Evolutionary conservation across 2,329 filamentous ascomycete genomes (phyloP), one percentile per base, ranked within the genome.

Genomic region (Trichoderma sp.): DNA sequence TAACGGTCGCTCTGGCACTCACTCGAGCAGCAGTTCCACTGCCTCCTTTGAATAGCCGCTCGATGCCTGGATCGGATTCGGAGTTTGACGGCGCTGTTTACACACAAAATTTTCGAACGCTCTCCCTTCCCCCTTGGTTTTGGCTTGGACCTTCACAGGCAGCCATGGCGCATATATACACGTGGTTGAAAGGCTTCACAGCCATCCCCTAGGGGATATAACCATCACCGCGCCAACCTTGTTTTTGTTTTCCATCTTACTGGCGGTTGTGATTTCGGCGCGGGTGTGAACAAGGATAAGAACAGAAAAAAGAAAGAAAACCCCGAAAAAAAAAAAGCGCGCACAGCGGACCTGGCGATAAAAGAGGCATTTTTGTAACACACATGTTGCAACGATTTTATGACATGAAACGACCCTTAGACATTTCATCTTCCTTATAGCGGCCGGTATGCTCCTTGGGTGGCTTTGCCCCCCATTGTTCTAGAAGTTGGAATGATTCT

Each of bases 11-110:
- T 87, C 85, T 26, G 85, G 86, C 28, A 82, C 85, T 71, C 86
- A 89, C 77, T 89, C 86, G 68, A 88, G 86, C 81, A 88, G 86
- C 82, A 87, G 85, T 77, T 89, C 87, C 59, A 88, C 86, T 68
- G 83, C 85, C 49, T 89, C 87, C 26, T 84, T 87, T 74, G 86
- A 89, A 70, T 88, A 81, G 81, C 63, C n/a, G 14, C 63, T 43
- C 34, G 61, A 32, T n/a, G 28, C 26, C 52, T 58, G 52, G 52
- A 58, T 39, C 28, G 37, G 10, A 46, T 11, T 56, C 52, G 60
- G 63, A 69, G 61, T 63, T 52, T 63, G 26, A 32, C 21, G 59
- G 32, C 32, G 21, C 24, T 37, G 55, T 34, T 64, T 54, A 49
- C 55, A 54, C 21, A 16, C 59, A 51, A 49, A 18, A 18, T 58